Evolutionary conservation across 202 grass and related monocot species (phyloP).

Genomic region (Panicum virgatum): DNA sequence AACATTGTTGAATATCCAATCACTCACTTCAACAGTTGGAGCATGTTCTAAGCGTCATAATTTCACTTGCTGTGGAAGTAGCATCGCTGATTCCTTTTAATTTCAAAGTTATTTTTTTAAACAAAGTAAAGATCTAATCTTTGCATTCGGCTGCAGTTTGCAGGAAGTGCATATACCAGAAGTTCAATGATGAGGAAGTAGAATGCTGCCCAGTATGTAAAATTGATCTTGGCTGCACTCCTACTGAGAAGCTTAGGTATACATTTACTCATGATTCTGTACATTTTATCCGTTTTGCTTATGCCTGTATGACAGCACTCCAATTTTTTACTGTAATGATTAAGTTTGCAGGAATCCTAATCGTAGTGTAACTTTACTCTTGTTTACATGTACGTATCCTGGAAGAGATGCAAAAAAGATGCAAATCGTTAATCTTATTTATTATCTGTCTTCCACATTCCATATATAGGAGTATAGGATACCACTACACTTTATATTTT

Average conservation of each 20-base stretch:
- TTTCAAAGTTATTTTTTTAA: neutral
- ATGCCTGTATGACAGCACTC: neutral
- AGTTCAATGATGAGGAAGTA: conserved; percentile 74
- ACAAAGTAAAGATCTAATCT: neutral
- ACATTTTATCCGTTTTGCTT: conserved; percentile 18
- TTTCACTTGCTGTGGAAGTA: conserved; percentile 16
- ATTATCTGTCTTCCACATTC: neutral
- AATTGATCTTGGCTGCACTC: conserved; percentile 75
- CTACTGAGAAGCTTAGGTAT: conserved; percentile 93
- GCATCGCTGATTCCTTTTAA: neutral
- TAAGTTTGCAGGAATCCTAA: neutral
- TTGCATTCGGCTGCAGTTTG: conserved; percentile 64
- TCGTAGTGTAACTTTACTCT: neutral
- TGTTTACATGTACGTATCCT: neutral
- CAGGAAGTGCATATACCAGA: conserved; percentile 81
- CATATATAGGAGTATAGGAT: too few species aligned
- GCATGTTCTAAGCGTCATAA: neutral
- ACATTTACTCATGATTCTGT: conserved; percentile 27
- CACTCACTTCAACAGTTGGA: neutral
- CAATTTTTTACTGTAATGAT: neutral
- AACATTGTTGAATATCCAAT: neutral
- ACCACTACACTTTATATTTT: neutral
- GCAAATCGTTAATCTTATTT: neutral
- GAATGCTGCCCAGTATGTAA: conserved; percentile 84
- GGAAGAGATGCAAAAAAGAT: too few species aligned